A percentile compares a stretch with the other conserved stretches of the same genome.
phyloP scores from a whole-genome alignment of 768 basidiomycete species.

The Peribolospora kevripleyi region DNA sequence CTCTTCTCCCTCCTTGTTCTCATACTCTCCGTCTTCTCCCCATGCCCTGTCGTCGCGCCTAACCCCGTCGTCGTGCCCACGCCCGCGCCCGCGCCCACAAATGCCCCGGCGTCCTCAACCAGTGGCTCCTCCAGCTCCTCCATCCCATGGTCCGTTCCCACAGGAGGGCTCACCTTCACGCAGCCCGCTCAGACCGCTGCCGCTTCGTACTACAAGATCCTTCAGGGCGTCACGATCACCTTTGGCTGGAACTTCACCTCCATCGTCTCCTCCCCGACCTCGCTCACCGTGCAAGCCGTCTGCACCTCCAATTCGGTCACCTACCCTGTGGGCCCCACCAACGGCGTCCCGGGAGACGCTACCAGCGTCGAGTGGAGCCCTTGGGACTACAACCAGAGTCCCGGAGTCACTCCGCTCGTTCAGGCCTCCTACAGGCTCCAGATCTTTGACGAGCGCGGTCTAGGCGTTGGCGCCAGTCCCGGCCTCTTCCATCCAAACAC shows the following conservation, averaged over 20 bases:
- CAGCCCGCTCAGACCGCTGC: conserved; percentile 52
- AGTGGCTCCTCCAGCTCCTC: too few species aligned
- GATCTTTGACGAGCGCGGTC: conserved; percentile 61
- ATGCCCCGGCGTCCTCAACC: too few species aligned
- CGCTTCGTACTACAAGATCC: conserved; percentile 74
- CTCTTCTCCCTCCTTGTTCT: too few species aligned
- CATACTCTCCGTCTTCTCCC: too few species aligned
- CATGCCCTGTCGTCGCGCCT: too few species aligned
- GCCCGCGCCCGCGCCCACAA: too few species aligned
- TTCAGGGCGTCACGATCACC: conserved; percentile 43
- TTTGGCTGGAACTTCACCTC: conserved; percentile 54
- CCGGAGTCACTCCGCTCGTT: conserved; percentile 42
- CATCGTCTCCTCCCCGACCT: conserved; percentile 33
- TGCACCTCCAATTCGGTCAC: conserved; percentile 63
- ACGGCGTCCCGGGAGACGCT: conserved; percentile 43
- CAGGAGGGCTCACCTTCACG: conserved; percentile 41
- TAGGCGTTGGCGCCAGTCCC: conserved; percentile 30
- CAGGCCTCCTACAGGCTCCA: conserved; percentile 51
- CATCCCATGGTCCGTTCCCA: too few species aligned
- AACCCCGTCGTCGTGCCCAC: too few species aligned
- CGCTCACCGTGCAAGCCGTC: conserved; percentile 54
- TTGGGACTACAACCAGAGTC: conserved; percentile 41
- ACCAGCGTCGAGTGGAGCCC: conserved; percentile 51
- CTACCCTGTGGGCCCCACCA: conserved; percentile 58
- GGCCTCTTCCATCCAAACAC: conserved; percentile 48